Evolutionary conservation across 352 stramenopile genomes (phyloP).

Genomic region (Globisporangium emineosum): DNA sequence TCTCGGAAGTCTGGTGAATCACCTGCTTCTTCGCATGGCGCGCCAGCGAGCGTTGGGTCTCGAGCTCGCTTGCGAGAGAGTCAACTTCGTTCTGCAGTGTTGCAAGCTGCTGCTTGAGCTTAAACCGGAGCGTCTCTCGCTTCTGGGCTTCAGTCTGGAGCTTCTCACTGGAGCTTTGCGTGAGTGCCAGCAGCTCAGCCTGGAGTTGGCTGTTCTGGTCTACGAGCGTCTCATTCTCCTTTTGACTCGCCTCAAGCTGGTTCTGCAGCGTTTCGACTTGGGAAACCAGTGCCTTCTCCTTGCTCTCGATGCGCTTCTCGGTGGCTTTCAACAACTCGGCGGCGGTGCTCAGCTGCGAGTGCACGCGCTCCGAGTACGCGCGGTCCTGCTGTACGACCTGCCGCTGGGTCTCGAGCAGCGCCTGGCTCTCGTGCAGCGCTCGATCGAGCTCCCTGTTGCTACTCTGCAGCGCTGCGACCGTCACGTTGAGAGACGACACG

Average conservation of each 20-base stretch:
- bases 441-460: slow-evolving; percentile 38
- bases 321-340: slow-evolving; percentile 56
- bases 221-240: slow-evolving; percentile 15
- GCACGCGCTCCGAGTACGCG: slow-evolving; percentile 54
- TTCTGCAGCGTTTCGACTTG: slow-evolving; percentile 21
- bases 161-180: slow-evolving; percentile 1
- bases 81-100: slow-evolving; percentile 23
- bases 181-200: slow-evolving; percentile 22
- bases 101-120: slow-evolving; percentile 29
- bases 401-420: slow-evolving; percentile 19
- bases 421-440: slow-evolving; percentile 18
- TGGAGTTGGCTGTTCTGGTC: slow-evolving; percentile 14
- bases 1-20: slow-evolving; percentile 26
- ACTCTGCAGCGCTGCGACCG: slow-evolving; percentile 31
- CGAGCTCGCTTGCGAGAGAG: slow-evolving; percentile 27
- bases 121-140: slow-evolving; percentile 20
- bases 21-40: slow-evolving; percentile 42
- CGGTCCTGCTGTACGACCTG: slow-evolving; percentile 35
- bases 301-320: slow-evolving; percentile 45
- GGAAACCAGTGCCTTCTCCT: slow-evolving; percentile 24
- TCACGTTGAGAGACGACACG: slow-evolving; percentile 41
- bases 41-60: slow-evolving; percentile 29
- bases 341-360: slow-evolving; percentile 54
- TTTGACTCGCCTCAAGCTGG: slow-evolving; percentile 14
- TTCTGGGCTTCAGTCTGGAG: slow-evolving; percentile 23